These are phyloP conservation scores for Arabidopsis lyrata DNA, from an alignment of 441 rosid species.

Conservation along the genomic window DNA sequence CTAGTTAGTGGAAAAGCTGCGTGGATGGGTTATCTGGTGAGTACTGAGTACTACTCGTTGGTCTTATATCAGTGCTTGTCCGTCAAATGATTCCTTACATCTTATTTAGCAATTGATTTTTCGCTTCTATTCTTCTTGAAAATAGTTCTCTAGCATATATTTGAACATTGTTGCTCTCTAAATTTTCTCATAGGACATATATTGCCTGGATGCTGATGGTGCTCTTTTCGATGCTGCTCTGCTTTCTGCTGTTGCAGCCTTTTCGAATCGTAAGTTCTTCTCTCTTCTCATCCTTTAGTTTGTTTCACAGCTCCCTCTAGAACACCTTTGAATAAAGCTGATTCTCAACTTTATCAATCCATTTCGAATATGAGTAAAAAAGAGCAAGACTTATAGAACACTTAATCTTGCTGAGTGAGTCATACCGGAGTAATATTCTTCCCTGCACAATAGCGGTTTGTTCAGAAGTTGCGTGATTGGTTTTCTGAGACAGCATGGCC, in stretches of 20 bases:
- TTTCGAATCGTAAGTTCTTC: conserved; percentile 68
- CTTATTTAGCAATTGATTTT: not conserved
- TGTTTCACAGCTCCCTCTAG: not conserved
- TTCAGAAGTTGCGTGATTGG: too few species aligned
- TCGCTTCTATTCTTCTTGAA: not conserved
- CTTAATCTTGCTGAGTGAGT: not conserved
- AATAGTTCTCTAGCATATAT: not conserved
- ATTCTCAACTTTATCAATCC: too few species aligned
- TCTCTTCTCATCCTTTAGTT: not conserved
- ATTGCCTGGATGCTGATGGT: conserved; percentile 96
- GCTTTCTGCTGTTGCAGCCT: conserved; percentile 87
- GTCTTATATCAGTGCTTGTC: not conserved
- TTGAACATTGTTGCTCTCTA: conserved; percentile 13
- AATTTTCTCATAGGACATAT: conserved; percentile 68
- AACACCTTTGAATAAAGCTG: not conserved
- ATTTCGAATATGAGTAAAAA: too few species aligned
- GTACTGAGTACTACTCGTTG: conserved; percentile 8
- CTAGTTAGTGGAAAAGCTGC: conserved; percentile 92
- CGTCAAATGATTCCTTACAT: not conserved
- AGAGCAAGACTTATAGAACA: too few species aligned
- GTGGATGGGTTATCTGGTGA: conserved; percentile 94
- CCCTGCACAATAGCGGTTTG: not conserved
- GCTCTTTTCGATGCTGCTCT: conserved; percentile 93
- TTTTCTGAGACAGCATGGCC: too few species aligned
- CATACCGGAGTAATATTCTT: not conserved